These are phyloP conservation scores for Entomortierella beljakovae DNA, from an alignment of 192 early-diverging fungal species.

Conservation along the genomic window DNA sequence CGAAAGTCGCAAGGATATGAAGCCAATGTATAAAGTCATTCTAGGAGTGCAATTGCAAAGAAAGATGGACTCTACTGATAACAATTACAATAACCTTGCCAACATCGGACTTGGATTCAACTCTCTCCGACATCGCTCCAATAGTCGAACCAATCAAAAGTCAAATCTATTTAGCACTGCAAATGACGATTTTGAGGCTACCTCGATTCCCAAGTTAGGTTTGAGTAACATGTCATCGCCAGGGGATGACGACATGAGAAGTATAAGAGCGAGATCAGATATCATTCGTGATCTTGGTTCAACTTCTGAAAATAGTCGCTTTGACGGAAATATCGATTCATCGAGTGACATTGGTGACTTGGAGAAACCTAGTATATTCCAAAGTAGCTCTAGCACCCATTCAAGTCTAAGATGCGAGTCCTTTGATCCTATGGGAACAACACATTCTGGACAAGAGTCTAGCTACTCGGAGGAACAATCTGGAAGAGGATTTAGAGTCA, in stretches of 20 bases:
- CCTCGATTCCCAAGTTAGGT: neutral
- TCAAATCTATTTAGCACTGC: neutral
- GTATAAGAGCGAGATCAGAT: slow-evolving; percentile 13
- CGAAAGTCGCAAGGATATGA: slow-evolving; percentile 8
- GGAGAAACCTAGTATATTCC: neutral
- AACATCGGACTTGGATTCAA: neutral
- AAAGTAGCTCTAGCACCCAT: neutral
- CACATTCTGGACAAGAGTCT: neutral
- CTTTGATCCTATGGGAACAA: neutral
- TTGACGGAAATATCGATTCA: neutral
- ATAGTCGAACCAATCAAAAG: neutral
- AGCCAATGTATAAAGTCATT: slow-evolving; percentile 38
- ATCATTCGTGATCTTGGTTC: slow-evolving; percentile 38
- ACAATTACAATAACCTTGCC: neutral
- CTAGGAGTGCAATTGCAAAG: slow-evolving; percentile 16
- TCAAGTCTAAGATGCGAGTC: slow-evolving; percentile 2
- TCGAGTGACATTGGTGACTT: neutral
- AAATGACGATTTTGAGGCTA: neutral
- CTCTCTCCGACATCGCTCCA: slow-evolving; percentile 6
- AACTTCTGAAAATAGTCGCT: neutral
- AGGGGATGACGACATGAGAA: neutral
- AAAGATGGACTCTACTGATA: neutral
- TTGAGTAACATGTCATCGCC: neutral
- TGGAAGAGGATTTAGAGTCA: neutral
- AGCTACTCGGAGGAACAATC: neutral